A percentile compares a stretch with the other conserved stretches of the same genome.
These are phyloP conservation scores for Lodderomyces theae DNA, from an alignment of 1,139 yeast species.

Conservation along the genomic window DNA sequence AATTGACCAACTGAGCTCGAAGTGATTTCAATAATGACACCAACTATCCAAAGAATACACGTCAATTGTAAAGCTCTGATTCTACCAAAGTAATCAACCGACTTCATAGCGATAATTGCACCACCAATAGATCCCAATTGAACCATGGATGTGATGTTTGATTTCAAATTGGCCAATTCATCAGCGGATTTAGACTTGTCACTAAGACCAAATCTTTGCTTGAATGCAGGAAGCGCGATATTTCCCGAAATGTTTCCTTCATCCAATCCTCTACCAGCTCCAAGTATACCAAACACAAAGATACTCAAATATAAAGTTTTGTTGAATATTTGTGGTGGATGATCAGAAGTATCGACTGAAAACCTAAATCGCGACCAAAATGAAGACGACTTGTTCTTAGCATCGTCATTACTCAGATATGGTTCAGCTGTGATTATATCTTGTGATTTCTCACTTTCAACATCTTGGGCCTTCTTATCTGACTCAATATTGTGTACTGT, in stretches of 20 bases:
- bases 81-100: slow-evolving; percentile 56
- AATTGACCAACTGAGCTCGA: slow-evolving; percentile 45
- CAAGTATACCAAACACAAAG: slow-evolving; percentile 54
- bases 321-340: slow-evolving; percentile 52
- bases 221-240: slow-evolving; percentile 30
- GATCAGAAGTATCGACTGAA: slow-evolving; percentile 22
- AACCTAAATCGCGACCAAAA: slow-evolving; percentile 1
- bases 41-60: slow-evolving; percentile 44
- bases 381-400: background rate
- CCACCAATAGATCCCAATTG: slow-evolving; percentile 62
- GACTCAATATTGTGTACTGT: background rate
- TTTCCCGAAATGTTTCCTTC: slow-evolving; percentile 41
- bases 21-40: slow-evolving; percentile 49
- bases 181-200: slow-evolving; percentile 34
- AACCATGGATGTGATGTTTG: slow-evolving; percentile 61
- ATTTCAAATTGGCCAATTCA: slow-evolving; percentile 45
- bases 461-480: background rate
- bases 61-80: slow-evolving; percentile 48
- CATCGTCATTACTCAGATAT: background rate
- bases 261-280: slow-evolving; percentile 60
- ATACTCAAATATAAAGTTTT: slow-evolving; percentile 44
- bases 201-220: slow-evolving; percentile 41
- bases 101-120: slow-evolving; percentile 40
- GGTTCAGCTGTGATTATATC: background rate
- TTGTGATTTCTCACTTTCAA: background rate